phyloP scores from a whole-genome alignment of 2,329 filamentous ascomycete genomes.

The Pseudocercospora fijiensis region DNA sequence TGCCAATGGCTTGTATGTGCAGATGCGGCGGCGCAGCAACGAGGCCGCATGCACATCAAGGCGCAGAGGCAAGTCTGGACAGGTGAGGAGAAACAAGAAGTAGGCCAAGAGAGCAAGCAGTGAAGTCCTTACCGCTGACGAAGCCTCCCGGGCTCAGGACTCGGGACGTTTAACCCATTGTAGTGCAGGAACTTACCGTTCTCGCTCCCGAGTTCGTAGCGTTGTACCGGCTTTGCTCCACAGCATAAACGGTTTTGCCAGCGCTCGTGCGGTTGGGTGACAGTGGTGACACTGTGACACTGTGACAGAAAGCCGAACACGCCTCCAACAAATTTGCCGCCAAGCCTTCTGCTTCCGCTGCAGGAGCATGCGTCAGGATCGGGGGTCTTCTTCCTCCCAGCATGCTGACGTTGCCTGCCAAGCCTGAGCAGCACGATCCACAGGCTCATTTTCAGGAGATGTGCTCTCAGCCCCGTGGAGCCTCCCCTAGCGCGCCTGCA shows the following conservation, averaged over 20 bases:
- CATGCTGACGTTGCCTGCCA: neutral
- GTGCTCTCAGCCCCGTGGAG: too few species aligned
- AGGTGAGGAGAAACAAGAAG: neutral
- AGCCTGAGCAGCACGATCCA: too few species aligned
- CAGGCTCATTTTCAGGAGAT: neutral
- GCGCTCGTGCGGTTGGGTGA: too few species aligned
- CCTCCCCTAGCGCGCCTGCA: too few species aligned
- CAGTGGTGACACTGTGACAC: too few species aligned
- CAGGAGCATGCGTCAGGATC: neutral
- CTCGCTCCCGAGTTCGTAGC: neutral
- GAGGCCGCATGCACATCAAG: too few species aligned
- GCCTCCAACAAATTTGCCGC: too few species aligned
- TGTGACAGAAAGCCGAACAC: too few species aligned
- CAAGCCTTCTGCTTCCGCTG: too few species aligned
- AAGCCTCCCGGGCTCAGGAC: neutral
- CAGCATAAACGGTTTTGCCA: neutral
- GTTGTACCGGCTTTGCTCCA: neutral
- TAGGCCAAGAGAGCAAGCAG: too few species aligned
- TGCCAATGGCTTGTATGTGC: neutral
- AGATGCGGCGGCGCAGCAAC: neutral
- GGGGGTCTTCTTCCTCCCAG: neutral
- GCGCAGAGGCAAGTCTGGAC: neutral
- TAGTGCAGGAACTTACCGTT: neutral
- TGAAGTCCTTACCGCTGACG: neutral
- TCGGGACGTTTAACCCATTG: too few species aligned